Evolutionary conservation across 2,329 filamentous ascomycete species (phyloP).

Genomic region (Didymella sp.): DNA sequence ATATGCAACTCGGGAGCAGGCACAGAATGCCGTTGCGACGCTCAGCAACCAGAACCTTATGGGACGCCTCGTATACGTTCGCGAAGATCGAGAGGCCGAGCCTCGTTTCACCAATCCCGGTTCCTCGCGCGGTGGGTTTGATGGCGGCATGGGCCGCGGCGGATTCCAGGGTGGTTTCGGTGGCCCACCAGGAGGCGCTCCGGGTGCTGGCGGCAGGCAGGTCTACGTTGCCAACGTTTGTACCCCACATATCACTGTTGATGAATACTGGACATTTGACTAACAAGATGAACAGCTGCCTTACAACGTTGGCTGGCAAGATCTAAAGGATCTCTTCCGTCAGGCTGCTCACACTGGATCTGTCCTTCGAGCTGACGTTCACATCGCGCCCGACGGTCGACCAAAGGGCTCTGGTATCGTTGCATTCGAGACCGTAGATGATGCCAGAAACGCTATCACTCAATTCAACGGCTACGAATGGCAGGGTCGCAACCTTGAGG

Average conservation of each 20-base stretch:
- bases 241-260: conserved; percentile 53
- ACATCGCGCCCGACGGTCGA: conserved; percentile 86
- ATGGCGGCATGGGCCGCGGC: conserved; percentile 49
- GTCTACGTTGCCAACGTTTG: conserved; percentile 98
- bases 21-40: conserved; percentile 94
- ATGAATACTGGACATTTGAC: conserved; percentile 40
- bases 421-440: conserved; percentile 91
- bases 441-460: conserved; percentile 93
- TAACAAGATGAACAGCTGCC: conserved; percentile 72
- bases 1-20: conserved; percentile 99
- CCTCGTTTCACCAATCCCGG: conserved; percentile 86
- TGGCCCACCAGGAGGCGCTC: conserved; percentile 64
- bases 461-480: conserved; percentile 99
- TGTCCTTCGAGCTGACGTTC: conserved; percentile 94
- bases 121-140: conserved; percentile 61
- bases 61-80: conserved; percentile 97
- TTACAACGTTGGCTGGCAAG: conserved; percentile 98
- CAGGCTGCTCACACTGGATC: conserved; percentile 67
- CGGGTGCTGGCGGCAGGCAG: conserved; percentile 76
- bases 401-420: conserved; percentile 98
- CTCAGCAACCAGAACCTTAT: conserved; percentile 99
- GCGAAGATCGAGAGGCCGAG: conserved; percentile 98
- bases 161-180: conserved; percentile 57
- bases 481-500: conserved; percentile 92
- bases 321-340: conserved; percentile 97